Percentiles rank a stretch among this genome's conserved stretches.
These are phyloP conservation scores for Mycena latifolia DNA, from an alignment of 768 basidiomycete species.

Conservation along the genomic window DNA sequence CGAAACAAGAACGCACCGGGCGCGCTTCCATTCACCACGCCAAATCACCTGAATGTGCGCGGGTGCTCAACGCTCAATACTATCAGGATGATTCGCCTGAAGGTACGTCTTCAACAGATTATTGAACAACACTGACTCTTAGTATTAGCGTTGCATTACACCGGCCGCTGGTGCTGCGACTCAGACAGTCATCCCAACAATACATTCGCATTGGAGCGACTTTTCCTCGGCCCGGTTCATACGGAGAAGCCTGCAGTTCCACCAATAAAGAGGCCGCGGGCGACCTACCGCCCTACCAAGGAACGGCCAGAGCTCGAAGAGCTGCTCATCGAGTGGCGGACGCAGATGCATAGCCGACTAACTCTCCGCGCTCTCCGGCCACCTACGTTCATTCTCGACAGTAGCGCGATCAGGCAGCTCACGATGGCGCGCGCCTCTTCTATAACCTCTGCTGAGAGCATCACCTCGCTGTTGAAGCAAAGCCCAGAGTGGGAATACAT, in stretches of 20 bases:
- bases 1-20: conserved; percentile 12
- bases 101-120: neutral
- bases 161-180: conserved; percentile 16
- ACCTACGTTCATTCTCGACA: conserved; percentile 38
- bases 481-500: conserved; percentile 37
- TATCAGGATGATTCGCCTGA: conserved; percentile 11
- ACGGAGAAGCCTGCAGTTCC: no score
- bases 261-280: neutral
- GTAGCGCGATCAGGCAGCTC: conserved; percentile 12
- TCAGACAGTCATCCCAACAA: neutral
- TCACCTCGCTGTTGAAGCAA: conserved; percentile 36
- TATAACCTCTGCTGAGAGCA: conserved; percentile 6
- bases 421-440: conserved; percentile 16
- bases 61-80: neutral
- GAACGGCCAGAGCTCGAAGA: conserved; percentile 31
- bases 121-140: no score
- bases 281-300: conserved; percentile 21
- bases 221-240: conserved; percentile 7
- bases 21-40: neutral
- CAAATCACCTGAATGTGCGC: neutral
- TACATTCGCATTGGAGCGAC: neutral
- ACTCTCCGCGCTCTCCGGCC: conserved; percentile 19
- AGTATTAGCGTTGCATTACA: neutral
- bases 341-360: conserved; percentile 10
- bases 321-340: conserved; percentile 37